Percentiles rank a stretch among this genome's conserved stretches.
Evolutionary conservation across 306 rosid species (phyloP).

Genomic region (Benincasa hispida): DNA sequence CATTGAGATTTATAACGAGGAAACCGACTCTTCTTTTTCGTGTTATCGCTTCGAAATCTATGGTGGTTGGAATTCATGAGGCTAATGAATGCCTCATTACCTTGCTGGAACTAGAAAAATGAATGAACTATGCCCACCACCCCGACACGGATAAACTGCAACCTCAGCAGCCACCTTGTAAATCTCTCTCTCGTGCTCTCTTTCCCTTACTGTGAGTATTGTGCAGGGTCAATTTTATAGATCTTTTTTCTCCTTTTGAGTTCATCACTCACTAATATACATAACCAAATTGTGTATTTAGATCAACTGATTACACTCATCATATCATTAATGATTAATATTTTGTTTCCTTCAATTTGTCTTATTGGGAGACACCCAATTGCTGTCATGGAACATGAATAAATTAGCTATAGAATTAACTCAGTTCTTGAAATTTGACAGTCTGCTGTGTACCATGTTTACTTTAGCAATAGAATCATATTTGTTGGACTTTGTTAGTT

Average conservation of each 20-base stretch:
- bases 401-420: not conserved
- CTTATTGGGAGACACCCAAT: not conserved
- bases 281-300: conserved; percentile 8
- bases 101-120: not conserved
- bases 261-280: conserved; percentile 7
- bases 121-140: not conserved
- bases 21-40: not conserved
- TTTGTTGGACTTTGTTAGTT: not conserved
- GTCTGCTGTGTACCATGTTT: not conserved
- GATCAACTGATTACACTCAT: conserved; percentile 3
- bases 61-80: not conserved
- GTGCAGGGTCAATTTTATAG: conserved; percentile 6
- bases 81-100: not conserved
- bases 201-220: conserved; percentile 8
- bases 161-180: conserved; percentile 2
- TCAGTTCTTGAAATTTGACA: not conserved
- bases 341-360: not conserved
- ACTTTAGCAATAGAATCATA: not conserved
- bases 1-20: not conserved
- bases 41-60: not conserved
- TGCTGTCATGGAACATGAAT: not conserved
- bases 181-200: not conserved
- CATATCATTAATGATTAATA: not conserved
- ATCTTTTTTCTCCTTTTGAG: not conserved
- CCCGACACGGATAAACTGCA: not conserved